Evolutionary conservation across 2,329 filamentous ascomycete species (phyloP), one percentile per base, ranked within the genome.

Genomic region (Colletotrichum sublineola): DNA sequence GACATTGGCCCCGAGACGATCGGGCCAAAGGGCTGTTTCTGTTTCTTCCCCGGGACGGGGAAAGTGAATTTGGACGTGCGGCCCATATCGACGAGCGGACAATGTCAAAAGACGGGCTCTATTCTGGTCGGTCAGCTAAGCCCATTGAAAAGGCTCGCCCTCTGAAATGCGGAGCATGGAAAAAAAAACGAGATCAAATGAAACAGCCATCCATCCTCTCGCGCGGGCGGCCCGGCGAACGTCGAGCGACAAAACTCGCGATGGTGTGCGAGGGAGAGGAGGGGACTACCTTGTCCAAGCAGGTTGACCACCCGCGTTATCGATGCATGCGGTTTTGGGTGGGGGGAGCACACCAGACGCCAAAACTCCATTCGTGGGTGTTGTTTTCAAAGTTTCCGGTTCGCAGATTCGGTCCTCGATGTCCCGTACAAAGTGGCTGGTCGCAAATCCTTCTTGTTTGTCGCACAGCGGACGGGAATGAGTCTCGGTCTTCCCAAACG

Each of bases 21-120:
- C 40, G 76, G 77, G 36, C 76, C 76, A 46, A 75, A 78, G 15
- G 68, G 62, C 46, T 80, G 80, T 77, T 86, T 88, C 70, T 81
- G 77, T 70, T 80, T 84, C 73, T 86, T 84, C 64, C 86, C 83
- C 64, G 86, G 82, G 20, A 87, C 78, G 40, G 85, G 82, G 63
- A 88, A 88, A 50, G 80, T 83, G 75, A 88, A 88, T 70, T 84
- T 86, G 33, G 81, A 82, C 69, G 78, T 80, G 68, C 80, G 78
- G 60, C 80, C 81, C 84, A 85, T 85, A 33, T 64, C 75, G 71
- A 65, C 46, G 67, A 60, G 58, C 48, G 29, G 33, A 40, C 52
- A 11, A 31, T 50, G 53, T 48, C 62, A n/a, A 53, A 44, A 11
- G 58, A 60, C 52, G 55, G 63, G 56, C 50, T 58, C 71, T 74